Evolutionary conservation across 1,284 basidiomycete species (phyloP), one percentile per base, ranked within the genome.

Genomic region (Psilocybe mexicana): DNA sequence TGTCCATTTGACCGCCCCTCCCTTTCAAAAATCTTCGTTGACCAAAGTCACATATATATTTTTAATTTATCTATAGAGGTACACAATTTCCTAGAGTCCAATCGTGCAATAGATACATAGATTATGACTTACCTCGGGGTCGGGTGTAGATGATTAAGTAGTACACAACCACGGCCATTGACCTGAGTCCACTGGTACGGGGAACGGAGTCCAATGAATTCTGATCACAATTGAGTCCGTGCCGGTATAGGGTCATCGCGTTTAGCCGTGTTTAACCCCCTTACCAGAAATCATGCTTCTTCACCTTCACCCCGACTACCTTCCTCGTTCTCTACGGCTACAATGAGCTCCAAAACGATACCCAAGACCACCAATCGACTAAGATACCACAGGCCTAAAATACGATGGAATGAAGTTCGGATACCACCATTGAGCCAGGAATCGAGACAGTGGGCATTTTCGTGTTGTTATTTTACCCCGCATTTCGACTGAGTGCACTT

Each of bases 401-500:
- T 78, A 42, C 68, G 64, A 3, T 68, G 79, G 30, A 67, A 70
- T 43, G 70, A 74, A 36, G 72, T 74, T 0, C 74, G 72, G 1
- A 79, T 83, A 35, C 79, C 81, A 0, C 68, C 73, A 2, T 69
- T 83, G 11, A 83, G 72, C 23, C 65, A 71, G 5, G 77, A 82
- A 59, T 83, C 82, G 6, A 79, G 76, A 67, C 71, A 67, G 83
- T 82, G 48, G 47, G 49, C 57, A 5, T 38, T 44, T 11, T 18
- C 25, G 18, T 40, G 45, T 38, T 50, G 11, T n/a, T 8, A 10
- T 6, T n/a, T 14, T n/a, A 50, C 30, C 12, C 28, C 18, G 36
- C 25, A 49, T 28, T 45, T 28, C 14, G 25, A 30, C 33, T 53
- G 14, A 43, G 35, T 5, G 26, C 26, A 5, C 42, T 25, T n/a